phyloP scores from a whole-genome alignment of 2,329 filamentous ascomycete genomes.

The Lecanoromycetidae sp. region DNA sequence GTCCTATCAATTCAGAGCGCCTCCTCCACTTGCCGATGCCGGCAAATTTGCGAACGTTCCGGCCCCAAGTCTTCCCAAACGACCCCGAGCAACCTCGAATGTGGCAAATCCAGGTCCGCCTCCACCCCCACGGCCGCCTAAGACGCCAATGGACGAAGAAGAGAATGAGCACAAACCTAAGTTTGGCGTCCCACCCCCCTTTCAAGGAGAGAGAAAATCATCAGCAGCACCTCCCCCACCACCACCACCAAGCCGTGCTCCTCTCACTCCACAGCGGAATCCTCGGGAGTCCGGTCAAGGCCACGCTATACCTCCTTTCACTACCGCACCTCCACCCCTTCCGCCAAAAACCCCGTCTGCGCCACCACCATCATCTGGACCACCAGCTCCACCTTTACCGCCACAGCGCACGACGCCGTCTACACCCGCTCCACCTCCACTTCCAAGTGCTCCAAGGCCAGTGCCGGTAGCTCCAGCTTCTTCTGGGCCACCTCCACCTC shows the following conservation, averaged over 20 bases:
- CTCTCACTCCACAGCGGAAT: slow-evolving; percentile 32
- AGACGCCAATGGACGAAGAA: slow-evolving; percentile 62
- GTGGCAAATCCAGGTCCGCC: slow-evolving; percentile 47
- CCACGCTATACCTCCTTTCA: slow-evolving; percentile 24
- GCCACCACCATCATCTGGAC: slow-evolving; percentile 26
- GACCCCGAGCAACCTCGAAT: slow-evolving; percentile 36
- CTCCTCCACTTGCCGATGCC: slow-evolving; percentile 78
- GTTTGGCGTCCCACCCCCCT: slow-evolving; percentile 71
- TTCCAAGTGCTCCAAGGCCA: slow-evolving; percentile 16
- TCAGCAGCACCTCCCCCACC: slow-evolving; percentile 59
- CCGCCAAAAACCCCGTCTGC: slow-evolving; percentile 32
- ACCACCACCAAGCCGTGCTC: slow-evolving; percentile 46
- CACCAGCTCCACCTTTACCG: slow-evolving; percentile 33
- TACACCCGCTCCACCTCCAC: slow-evolving; percentile 16
- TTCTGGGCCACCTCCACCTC: slow-evolving; percentile 30
- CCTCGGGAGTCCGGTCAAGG: slow-evolving; percentile 27
- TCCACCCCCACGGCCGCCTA: slow-evolving; percentile 56
- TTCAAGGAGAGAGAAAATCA: slow-evolving; percentile 51
- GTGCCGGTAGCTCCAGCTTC: slow-evolving; percentile 4
- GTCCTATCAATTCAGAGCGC: slow-evolving; percentile 64
- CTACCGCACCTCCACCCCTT: slow-evolving; percentile 31
- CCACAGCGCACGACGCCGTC: slow-evolving; percentile 23
- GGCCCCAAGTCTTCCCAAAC: slow-evolving; percentile 33
- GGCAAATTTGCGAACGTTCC: slow-evolving; percentile 63
- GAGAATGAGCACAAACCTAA: slow-evolving; percentile 43